Evolutionary conservation across 129 eudicot species (phyloP).

Genomic region (Daucus carota): DH1_v3.0 NC_030384.2:40616001-40616500

Average conservation of each 20-base stretch:
- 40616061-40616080: background rate
- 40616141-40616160: background rate
- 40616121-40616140: background rate
- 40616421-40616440: background rate
- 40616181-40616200: background rate
- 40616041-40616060: background rate
- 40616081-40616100: too few species aligned
- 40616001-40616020: constrained; percentile 59
- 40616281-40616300: background rate
- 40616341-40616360: background rate
- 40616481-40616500: background rate
- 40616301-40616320: background rate
- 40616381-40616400: background rate
- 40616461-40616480: too few species aligned
- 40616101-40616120: background rate
- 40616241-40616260: background rate
- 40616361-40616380: too few species aligned
- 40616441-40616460: background rate
- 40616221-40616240: background rate
- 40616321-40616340: background rate
- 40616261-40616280: background rate
- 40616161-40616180: background rate
- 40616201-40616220: background rate
- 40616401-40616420: too few species aligned
- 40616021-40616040: background rate